Evolutionary conservation across 2,329 filamentous ascomycete species (phyloP).

Genomic region (Alternaria metachromatica): DNA sequence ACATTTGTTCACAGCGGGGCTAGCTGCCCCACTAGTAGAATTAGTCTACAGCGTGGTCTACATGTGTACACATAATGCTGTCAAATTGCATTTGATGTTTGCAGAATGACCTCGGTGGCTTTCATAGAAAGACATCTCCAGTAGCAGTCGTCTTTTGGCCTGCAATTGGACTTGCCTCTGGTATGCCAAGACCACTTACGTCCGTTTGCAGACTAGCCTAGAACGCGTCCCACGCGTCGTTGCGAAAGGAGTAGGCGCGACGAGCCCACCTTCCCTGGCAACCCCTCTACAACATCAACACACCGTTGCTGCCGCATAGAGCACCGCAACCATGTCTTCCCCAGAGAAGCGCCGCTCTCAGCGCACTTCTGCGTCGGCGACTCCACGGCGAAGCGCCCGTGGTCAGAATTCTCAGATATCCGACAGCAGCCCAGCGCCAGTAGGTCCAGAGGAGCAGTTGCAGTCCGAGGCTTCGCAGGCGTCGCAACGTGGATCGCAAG

Average conservation of each 20-base stretch:
- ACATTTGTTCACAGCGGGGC: slow-evolving; percentile 26
- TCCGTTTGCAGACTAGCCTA: slow-evolving; percentile 21
- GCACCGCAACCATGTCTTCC: slow-evolving; percentile 63
- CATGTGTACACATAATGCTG: not conserved
- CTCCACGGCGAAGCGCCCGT: slow-evolving; percentile 62
- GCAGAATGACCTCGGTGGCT: not conserved
- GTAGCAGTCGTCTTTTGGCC: not conserved
- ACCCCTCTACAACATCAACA: slow-evolving; percentile 15
- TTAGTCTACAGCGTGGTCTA: slow-evolving; percentile 2
- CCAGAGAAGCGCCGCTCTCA: slow-evolving; percentile 62
- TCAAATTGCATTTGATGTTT: not conserved
- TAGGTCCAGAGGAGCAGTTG: slow-evolving; percentile 53
- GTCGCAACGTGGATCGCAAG: slow-evolving; percentile 47
- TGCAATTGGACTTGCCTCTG: not conserved
- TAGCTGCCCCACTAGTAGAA: slow-evolving; percentile 8
- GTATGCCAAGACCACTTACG: slow-evolving; percentile 16
- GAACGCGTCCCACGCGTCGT: slow-evolving; percentile 33
- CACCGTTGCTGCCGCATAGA: slow-evolving; percentile 10
- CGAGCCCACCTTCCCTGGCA: slow-evolving; percentile 22
- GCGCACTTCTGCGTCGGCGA: slow-evolving; percentile 62
- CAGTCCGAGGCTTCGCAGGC: slow-evolving; percentile 52
- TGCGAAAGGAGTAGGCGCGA: slow-evolving; percentile 22
- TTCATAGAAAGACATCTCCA: not conserved
- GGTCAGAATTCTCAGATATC: slow-evolving; percentile 62
- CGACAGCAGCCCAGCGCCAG: slow-evolving; percentile 56